Evolutionary conservation across 2,329 filamentous ascomycete species (phyloP).

Genomic region (Fusarium algeriense): DNA sequence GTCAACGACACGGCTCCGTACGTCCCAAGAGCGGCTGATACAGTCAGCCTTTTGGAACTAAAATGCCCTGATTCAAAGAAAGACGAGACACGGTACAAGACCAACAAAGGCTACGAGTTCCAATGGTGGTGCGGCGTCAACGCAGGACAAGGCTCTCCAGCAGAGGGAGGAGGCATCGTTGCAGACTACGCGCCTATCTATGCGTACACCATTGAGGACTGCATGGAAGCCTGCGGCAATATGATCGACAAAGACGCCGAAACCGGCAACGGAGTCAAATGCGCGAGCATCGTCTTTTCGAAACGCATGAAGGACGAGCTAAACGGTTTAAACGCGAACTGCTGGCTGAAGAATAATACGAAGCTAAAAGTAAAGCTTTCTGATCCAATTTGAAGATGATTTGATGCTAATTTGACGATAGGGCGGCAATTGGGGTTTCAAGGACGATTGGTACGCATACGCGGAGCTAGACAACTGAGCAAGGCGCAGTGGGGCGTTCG

Average conservation of each 20-base stretch:
- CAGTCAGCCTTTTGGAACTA: constrained; percentile 7
- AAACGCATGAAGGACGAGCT: constrained; percentile 10
- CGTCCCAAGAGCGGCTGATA: constrained; percentile 11
- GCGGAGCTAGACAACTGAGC: constrained; percentile 10
- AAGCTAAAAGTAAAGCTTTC: neutral
- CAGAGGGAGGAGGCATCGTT: constrained; percentile 24
- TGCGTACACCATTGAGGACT: constrained; percentile 26
- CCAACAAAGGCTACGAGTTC: constrained; percentile 33
- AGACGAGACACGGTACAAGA: constrained; percentile 24
- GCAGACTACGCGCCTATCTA: constrained; percentile 13
- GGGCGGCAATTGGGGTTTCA: constrained; percentile 21
- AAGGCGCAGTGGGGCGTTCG: too few species aligned
- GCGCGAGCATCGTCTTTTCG: constrained; percentile 23
- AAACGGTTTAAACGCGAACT: constrained; percentile 5
- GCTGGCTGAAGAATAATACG: constrained; percentile 21
- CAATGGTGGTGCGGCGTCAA: constrained; percentile 38
- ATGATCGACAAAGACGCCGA: constrained; percentile 26
- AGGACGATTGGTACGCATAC: constrained; percentile 24
- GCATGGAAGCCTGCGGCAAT: constrained; percentile 20
- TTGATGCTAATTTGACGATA: neutral
- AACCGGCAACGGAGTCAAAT: neutral
- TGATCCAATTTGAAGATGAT: accelerated
- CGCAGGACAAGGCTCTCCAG: neutral
- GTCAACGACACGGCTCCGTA: constrained; percentile 27
- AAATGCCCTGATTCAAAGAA: constrained; percentile 16